Evolutionary conservation across 352 stramenopile genomes (phyloP).

Genomic region (Pythium sukuiense): DNA sequence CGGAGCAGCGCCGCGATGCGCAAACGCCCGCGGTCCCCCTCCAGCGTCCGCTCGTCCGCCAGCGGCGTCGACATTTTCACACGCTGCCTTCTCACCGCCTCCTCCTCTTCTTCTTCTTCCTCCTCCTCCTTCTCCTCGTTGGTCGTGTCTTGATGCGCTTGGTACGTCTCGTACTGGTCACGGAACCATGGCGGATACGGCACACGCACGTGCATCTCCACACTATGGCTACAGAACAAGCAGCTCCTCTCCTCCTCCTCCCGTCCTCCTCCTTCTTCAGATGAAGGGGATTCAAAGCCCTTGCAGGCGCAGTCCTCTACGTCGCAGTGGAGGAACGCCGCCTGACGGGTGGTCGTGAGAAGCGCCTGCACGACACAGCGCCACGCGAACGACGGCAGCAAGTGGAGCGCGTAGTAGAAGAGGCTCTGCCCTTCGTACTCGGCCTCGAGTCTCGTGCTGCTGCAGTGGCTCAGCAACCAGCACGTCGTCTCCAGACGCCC

Average conservation of each 20-base stretch:
- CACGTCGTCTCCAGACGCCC: slow-evolving; percentile 39
- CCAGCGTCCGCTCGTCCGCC: slow-evolving; percentile 19
- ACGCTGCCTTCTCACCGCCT: background rate
- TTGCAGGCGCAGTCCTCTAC: slow-evolving; percentile 54
- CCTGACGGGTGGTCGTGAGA: slow-evolving; percentile 30
- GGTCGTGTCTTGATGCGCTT: background rate
- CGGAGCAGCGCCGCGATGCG: slow-evolving; percentile 6
- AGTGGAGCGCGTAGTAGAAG: slow-evolving; percentile 63
- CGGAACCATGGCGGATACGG: slow-evolving; percentile 68
- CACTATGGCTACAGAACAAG: slow-evolving; percentile 49
- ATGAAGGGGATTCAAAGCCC: slow-evolving; percentile 39
- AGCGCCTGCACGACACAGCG: slow-evolving; percentile 40
- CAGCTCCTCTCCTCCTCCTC: slow-evolving; percentile 17
- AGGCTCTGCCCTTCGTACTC: slow-evolving; percentile 64
- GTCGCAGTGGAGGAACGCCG: slow-evolving; percentile 53
- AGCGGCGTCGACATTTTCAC: background rate
- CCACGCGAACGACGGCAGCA: slow-evolving; percentile 51
- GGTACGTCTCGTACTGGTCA: slow-evolving; percentile 72
- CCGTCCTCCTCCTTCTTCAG: background rate
- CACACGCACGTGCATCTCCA: slow-evolving; percentile 30
- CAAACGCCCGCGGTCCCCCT: slow-evolving; percentile 25
- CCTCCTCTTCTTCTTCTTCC: slow-evolving; percentile 2
- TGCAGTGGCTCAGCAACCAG: slow-evolving; percentile 35
- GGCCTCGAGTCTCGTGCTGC: slow-evolving; percentile 36
- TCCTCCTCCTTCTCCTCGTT: slow-evolving; percentile 3